A percentile compares a stretch with the other conserved stretches of the same genome.
phyloP scores from a whole-genome alignment of 139 green algal species.

The Trebouxia sp. region DNA sequence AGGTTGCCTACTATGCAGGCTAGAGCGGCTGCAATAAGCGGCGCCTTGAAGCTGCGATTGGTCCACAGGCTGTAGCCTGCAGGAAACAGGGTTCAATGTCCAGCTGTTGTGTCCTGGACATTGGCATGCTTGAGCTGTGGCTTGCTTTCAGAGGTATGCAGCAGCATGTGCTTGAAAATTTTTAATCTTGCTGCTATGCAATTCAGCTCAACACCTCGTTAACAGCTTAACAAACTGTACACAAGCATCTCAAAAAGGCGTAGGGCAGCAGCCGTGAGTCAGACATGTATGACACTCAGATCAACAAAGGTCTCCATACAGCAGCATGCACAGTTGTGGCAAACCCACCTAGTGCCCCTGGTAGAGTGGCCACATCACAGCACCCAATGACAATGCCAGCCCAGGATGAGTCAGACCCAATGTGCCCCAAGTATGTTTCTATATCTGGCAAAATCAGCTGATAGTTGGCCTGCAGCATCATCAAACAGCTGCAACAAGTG shows the following conservation, averaged over 20 bases:
- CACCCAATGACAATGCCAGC: slow-evolving; percentile 35
- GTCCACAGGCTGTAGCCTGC: slow-evolving; percentile 57
- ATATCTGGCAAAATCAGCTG: slow-evolving; percentile 52
- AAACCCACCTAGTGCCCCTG: slow-evolving; percentile 26
- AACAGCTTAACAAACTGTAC: not conserved
- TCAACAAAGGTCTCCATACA: not conserved
- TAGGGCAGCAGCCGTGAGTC: not conserved
- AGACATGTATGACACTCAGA: no score
- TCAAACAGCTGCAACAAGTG: not conserved
- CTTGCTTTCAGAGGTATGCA: not conserved
- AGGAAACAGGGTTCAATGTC: not conserved
- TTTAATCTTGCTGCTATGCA: not conserved
- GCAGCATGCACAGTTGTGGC: not conserved
- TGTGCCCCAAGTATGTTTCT: slow-evolving; percentile 30
- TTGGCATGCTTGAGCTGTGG: not conserved
- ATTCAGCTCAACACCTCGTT: not conserved
- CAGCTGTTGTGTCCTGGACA: not conserved
- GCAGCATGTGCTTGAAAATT: not conserved
- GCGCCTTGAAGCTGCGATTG: slow-evolving; percentile 48
- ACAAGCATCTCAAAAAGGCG: not conserved
- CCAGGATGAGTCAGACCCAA: slow-evolving; percentile 24
- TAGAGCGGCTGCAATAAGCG: slow-evolving; percentile 40
- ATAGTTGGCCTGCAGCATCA: slow-evolving; percentile 42
- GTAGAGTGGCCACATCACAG: slow-evolving; percentile 38
- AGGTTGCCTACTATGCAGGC: slow-evolving; percentile 48